Base-by-base conservation (phyloP, 179 eudicot genomes). In the Silene coronaria region DNA sequence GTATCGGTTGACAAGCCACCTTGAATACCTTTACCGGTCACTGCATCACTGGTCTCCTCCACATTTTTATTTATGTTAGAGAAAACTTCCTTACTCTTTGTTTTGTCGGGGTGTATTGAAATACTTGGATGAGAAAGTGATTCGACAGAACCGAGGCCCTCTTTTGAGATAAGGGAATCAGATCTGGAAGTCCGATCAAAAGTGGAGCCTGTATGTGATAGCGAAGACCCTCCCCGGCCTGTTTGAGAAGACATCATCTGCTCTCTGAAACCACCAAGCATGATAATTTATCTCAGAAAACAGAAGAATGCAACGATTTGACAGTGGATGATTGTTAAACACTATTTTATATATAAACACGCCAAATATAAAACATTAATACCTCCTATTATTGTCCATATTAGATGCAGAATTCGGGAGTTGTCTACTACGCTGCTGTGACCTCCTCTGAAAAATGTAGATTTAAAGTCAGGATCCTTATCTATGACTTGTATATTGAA, bases 91-190 rank as follows among this genome's bases (percentile, higher is more conserved):
- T 62, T 73, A 60, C 74, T 79, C 78, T 83, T 84, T 46, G 72
- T 71, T 78, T 87, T 86, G 71, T 82, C 85, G 62, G 80, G 80
- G 67, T 76, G 71, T 19, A 36, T 30, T 6, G 88, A 80, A 75
- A 80, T 69, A 70, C 83, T 85, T 61, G 88, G 90, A 77, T 77
- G 87, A 75, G 86, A 82, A 75, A 82, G 88, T 80, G 86, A 87
- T 48, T 87, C 97, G 57, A 79, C 82, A 81, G 70, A 87, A 76
- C 84, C 88, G 26, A 80, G 46, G 42, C 81, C 88, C 70, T 83
- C 83, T 83, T 86, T 90, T 61, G 88, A 85, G 72, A 84, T 81
- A 74, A 73, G 80, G 72, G 88, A 84, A 75, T 81, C 85, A 73
- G 88, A 87, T 80, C 80, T 91, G 75, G 76, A 75, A 12, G 86